phyloP scores from a whole-genome alignment of 108 stramenopile genomes.

The Skeletonema costatum region DNA sequence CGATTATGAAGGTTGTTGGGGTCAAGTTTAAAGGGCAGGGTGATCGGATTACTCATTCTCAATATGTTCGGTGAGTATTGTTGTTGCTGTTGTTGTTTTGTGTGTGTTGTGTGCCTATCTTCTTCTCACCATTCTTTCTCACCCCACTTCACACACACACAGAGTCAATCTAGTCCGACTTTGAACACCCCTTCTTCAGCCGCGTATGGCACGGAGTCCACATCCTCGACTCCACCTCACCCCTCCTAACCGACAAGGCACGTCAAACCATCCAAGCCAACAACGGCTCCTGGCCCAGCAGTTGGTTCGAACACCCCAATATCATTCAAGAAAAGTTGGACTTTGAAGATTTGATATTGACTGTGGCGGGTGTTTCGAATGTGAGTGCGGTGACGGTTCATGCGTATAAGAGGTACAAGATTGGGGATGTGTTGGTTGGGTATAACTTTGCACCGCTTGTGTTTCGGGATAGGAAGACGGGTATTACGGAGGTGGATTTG shows the following conservation, averaged over 20 bases:
- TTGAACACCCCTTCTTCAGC: conserved; percentile 46
- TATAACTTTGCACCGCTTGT: conserved; percentile 37
- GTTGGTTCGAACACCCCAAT: conserved; percentile 28
- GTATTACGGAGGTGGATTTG: conserved; percentile 22
- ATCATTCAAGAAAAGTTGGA: conserved; percentile 17
- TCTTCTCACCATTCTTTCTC: background rate
- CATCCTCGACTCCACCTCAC: conserved; percentile 29
- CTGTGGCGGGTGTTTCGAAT: conserved; percentile 35
- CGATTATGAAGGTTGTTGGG: conserved; percentile 72
- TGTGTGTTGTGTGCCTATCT: background rate
- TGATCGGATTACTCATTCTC: conserved; percentile 23
- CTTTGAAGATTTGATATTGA: conserved; percentile 32
- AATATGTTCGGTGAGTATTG: conserved; percentile 23
- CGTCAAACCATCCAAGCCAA: conserved; percentile 11
- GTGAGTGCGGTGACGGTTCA: conserved; percentile 33
- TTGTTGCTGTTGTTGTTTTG: too few species aligned
- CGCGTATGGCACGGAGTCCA: conserved; percentile 43
- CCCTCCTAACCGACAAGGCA: conserved; percentile 33
- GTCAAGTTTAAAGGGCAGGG: conserved; percentile 28
- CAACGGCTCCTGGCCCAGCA: conserved; percentile 27
- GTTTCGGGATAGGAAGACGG: conserved; percentile 10
- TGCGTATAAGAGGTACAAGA: conserved; percentile 34
- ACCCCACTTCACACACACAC: background rate
- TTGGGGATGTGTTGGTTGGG: conserved; percentile 32
- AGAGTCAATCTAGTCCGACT: conserved; percentile 37